Evolutionary conservation across 2,329 filamentous ascomycete species (phyloP), one percentile per base, ranked within the genome.

Genomic region (Ophiostoma tasmaniense): DNA sequence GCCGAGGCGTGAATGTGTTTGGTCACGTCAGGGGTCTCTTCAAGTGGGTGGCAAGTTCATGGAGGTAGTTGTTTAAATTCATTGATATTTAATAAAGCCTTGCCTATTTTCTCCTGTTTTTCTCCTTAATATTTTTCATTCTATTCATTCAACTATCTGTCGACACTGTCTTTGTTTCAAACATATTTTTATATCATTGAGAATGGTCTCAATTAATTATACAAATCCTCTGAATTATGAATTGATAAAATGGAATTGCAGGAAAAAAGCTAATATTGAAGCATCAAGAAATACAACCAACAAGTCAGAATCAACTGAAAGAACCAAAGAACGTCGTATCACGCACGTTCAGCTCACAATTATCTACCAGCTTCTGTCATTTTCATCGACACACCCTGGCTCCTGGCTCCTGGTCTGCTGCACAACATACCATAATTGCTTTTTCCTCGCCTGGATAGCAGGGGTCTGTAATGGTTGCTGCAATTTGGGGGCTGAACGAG

Each of bases 361-460:
- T 55, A 22, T 55, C 14, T 55, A 55, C 25, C 50, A 55, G 3
- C 25, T 22, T 25, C n/a, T n/a, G 25, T 28, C 50, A 10, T 55
- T 22, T 25, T 8, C 50, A 55, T 28, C 50, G 22, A 55, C n/a
- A 22, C 50, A 55, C 22, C 50, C n/a, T 55, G 22, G 45, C n/a
- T 3, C 50, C 22, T 20, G 42, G 42, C 42, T 20, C 42, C 42
- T 45, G 42, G 42, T 8, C 20, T 55, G 50, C n/a, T 55, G 50
- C 50, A 55, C 50, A 55, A 55, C 50, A 55, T 55, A 55, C 50
- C 50, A 55, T 55, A 55, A 25, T 55, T 55, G n/a, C 50, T 55
- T 55, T 55, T 55, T 28, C 50, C 37, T 39, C 37, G 37, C 17
- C 22, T 25, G n/a, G n/a, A 17, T 22, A 25, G 42, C 42, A 55